phyloP scores from a whole-genome alignment of 352 stramenopile genomes.

The Pythium aphanidermatum region DNA sequence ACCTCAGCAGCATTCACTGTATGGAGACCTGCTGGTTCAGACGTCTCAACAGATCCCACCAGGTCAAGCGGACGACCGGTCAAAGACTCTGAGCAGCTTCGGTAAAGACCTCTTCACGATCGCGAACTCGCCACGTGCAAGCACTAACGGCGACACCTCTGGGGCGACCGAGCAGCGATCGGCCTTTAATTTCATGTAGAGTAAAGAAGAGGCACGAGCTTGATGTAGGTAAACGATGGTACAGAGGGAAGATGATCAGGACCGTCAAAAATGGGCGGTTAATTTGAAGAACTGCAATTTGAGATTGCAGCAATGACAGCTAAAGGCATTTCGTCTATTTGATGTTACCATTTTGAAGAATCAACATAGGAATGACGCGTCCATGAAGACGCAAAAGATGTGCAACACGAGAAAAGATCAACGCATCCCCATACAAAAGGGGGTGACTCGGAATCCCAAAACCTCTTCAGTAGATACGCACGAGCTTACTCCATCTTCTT shows the following conservation, averaged over 20 bases:
- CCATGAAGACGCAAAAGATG: too few species aligned
- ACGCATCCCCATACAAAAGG: too few species aligned
- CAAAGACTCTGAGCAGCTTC: slow-evolving; percentile 68
- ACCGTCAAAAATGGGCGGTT: too few species aligned
- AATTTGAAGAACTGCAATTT: too few species aligned
- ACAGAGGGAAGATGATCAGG: background rate
- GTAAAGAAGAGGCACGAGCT: slow-evolving; percentile 13
- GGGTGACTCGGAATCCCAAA: too few species aligned
- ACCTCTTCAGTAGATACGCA: too few species aligned
- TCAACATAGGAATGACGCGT: too few species aligned
- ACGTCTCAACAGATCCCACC: slow-evolving; percentile 24
- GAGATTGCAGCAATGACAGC: too few species aligned
- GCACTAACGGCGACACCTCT: slow-evolving; percentile 18
- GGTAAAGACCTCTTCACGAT: slow-evolving; percentile 84
- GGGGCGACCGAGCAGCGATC: slow-evolving; percentile 39
- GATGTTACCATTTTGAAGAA: too few species aligned
- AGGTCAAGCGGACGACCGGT: slow-evolving; percentile 39
- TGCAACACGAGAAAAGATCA: too few species aligned
- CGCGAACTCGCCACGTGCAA: slow-evolving; percentile 67
- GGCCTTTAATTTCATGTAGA: slow-evolving; percentile 88
- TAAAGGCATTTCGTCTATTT: too few species aligned
- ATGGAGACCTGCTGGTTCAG: slow-evolving; percentile 24
- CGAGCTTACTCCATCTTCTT: slow-evolving; percentile 49
- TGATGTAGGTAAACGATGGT: background rate
- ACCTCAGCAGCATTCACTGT: slow-evolving; percentile 25